Conservation (phyloP, 2,329 filamentous ascomycete species). For the Trichoderma oligosporum region DNA sequence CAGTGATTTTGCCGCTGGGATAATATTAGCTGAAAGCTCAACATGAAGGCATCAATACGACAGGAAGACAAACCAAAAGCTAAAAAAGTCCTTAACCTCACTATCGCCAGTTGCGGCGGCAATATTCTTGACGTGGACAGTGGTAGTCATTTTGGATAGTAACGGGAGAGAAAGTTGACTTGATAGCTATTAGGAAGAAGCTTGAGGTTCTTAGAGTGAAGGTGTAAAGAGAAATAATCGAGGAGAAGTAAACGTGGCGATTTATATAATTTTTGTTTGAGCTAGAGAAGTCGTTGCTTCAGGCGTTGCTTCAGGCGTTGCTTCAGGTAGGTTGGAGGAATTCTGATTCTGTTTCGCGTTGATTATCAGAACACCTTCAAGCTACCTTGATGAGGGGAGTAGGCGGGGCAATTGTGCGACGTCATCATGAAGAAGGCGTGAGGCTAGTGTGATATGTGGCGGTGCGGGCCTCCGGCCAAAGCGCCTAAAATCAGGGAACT, state of each 20-base stretch:
- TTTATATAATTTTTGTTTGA: constrained; percentile 8
- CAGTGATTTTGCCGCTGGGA: constrained; percentile 81
- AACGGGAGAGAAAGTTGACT: neutral
- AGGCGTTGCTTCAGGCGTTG: no score
- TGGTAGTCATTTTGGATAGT: constrained; percentile 33
- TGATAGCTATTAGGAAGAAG: neutral
- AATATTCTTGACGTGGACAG: constrained; percentile 89
- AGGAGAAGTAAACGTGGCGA: constrained; percentile 3
- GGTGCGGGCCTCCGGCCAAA: neutral
- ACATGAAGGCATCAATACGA: neutral
- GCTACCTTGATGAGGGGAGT: constrained; percentile 15
- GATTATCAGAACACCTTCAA: constrained; percentile 3
- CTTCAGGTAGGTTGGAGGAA: constrained; percentile 11
- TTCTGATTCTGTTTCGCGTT: neutral
- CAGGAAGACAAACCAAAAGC: constrained; percentile 67
- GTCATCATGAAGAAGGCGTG: constrained; percentile 20
- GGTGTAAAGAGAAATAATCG: neutral
- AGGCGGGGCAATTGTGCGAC: constrained; percentile 20
- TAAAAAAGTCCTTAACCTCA: constrained; percentile 95
- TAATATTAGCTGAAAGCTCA: constrained; percentile 23
- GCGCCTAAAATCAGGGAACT: neutral
- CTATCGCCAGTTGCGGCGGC: constrained; percentile 75
- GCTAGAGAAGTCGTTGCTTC: no score
- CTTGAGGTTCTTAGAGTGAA: neutral
- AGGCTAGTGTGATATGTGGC: constrained; percentile 14